Base-by-base conservation (phyloP, 495 filamentous ascomycete species). In the Cercophora newfieldiana region DNA sequence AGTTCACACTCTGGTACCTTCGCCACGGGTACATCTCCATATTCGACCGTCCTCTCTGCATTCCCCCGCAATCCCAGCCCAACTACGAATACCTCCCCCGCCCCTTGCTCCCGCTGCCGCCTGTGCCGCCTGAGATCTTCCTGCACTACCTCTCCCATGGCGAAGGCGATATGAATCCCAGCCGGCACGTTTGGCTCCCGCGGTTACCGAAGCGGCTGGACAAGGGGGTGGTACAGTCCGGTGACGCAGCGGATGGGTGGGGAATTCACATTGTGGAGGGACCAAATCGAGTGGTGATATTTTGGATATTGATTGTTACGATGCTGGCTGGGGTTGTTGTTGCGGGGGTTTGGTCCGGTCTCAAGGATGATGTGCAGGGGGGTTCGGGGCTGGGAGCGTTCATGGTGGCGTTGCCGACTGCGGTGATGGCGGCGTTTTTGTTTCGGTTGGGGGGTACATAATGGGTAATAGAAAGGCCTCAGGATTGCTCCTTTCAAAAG, bases 211-310 rank as follows among this genome's bases (percentile, higher is more conserved):
- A 56, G 59, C 3, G 67, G 37, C 56, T 69, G 1, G 44, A 63
- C 14, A 61, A 31, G 28, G 31, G 64, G 24, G 59, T 69, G 19
- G 44, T 69, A 12, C 37, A 69, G 25, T 30, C 63, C 26, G 57
- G 48, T 5, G 63, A 65, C 8, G 59, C 63, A 21, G 8, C 22
- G 16, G 21, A 31, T 21, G 63, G 62, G n/a, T 69, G 67, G 67
- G 63, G 58, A 10, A 55, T 69, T 24, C 63, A 66, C 28, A 49
- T 69, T 28, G 57, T 69, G 22, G 67, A 69, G 56, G 67, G 63
- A 4, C 67, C 63, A 6, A 69, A 69, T 55, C 30, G 49, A 16
- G 48, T 47, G 28, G 63, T 57, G 4, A 22, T 66, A 4, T 25
- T 56, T 56, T 56, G 21, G 53, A 16, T 56, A 6, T n/a, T 51